These are phyloP conservation scores for Tetrahymena borealis DNA, from an alignment of 73 alveolate genomes.

Conservation along the genomic window DNA sequence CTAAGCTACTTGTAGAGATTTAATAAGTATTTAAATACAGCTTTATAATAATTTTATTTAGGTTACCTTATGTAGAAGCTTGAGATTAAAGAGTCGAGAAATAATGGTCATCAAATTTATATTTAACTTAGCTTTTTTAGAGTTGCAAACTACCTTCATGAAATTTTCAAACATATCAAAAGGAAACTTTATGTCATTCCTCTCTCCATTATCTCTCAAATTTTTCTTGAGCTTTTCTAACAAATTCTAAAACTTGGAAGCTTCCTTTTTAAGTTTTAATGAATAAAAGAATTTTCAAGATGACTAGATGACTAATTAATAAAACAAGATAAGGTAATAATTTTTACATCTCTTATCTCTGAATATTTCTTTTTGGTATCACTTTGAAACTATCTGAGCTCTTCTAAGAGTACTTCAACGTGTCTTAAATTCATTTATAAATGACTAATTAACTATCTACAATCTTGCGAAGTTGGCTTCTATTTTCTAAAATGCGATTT, in stretches of 20 bases:
- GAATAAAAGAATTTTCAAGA: background rate
- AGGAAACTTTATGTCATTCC: background rate
- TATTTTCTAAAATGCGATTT: no score
- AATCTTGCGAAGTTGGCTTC: background rate
- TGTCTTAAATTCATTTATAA: background rate
- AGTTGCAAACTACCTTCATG: background rate
- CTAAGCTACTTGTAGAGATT: background rate
- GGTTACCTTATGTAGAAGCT: background rate
- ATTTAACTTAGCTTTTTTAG: background rate
- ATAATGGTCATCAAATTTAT: background rate
- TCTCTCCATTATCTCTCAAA: background rate
- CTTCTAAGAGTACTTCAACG: background rate
- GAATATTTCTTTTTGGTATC: background rate
- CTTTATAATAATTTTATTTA: background rate
- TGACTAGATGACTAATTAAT: background rate
- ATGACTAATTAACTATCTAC: background rate
- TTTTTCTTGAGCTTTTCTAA: background rate
- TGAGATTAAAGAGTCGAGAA: background rate
- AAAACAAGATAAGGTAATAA: background rate
- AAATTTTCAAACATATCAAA: background rate
- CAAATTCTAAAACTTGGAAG: background rate
- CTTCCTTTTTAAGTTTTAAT: background rate
- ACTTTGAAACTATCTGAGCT: background rate
- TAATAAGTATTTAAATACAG: background rate
- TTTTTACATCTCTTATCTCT: background rate